Evolutionary conservation across 495 filamentous ascomycete genomes (phyloP).

Genomic region (Penicillium steckii): DNA sequence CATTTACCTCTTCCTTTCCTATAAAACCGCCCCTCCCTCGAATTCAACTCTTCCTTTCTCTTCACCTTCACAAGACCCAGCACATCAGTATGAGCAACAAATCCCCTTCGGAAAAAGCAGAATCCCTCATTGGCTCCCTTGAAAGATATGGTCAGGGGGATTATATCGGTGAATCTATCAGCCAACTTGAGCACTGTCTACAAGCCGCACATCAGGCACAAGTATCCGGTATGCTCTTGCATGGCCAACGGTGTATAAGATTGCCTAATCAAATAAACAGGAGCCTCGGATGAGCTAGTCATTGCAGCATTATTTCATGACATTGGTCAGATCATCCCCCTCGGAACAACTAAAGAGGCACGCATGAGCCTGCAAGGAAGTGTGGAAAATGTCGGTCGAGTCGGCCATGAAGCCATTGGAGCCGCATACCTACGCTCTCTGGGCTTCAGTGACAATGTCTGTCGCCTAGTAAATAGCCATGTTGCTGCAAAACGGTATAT

Average conservation of each 20-base stretch:
- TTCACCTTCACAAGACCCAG: too few relatives aligned
- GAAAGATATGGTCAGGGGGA: slow-evolving; percentile 34
- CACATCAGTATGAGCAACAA: too few relatives aligned
- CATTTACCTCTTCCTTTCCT: too few relatives aligned
- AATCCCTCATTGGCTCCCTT: slow-evolving; percentile 21
- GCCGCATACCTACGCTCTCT: slow-evolving; percentile 36
- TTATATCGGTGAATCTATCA: slow-evolving; percentile 45
- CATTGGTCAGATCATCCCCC: slow-evolving; percentile 43
- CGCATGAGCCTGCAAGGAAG: slow-evolving; percentile 28
- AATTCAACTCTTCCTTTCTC: too few relatives aligned
- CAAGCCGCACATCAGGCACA: slow-evolving; percentile 40
- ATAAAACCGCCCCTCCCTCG: too few relatives aligned
- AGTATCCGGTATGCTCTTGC: slow-evolving; percentile 14
- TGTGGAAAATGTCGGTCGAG: slow-evolving; percentile 37
- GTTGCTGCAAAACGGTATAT: slow-evolving; percentile 46
- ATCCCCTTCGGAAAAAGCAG: slow-evolving; percentile 14
- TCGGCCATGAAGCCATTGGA: slow-evolving; percentile 43
- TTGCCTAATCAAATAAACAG: slow-evolving; percentile 9
- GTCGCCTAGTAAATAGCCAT: slow-evolving; percentile 40
- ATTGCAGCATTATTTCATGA: slow-evolving; percentile 47
- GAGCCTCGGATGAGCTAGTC: slow-evolving; percentile 33
- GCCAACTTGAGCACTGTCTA: slow-evolving; percentile 46
- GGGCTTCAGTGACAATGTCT: slow-evolving; percentile 40
- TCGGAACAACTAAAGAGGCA: slow-evolving; percentile 26
- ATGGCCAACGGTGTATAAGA: too few relatives aligned